These are phyloP conservation scores for Domatiomyces catenatus DNA, from an alignment of 2,329 filamentous ascomycete species.

Conservation along the genomic window DNA sequence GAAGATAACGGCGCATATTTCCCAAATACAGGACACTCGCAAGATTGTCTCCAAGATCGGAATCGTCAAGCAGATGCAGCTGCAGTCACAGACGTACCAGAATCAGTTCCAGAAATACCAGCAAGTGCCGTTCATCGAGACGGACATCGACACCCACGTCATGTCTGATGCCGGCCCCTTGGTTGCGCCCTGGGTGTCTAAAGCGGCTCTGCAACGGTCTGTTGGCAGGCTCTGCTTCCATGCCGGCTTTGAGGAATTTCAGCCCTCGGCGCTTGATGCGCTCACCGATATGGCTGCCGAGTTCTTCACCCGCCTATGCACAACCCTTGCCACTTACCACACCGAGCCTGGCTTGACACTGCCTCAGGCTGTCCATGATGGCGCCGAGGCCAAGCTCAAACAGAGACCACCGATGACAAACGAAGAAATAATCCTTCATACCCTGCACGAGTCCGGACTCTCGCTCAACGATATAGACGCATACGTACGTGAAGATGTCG, in stretches of 20 bases:
- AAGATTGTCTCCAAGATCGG: conserved; percentile 93
- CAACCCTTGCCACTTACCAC: conserved; percentile 65
- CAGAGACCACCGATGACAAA: conserved; percentile 57
- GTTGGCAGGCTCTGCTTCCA: conserved; percentile 93
- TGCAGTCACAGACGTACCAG: conserved; percentile 92
- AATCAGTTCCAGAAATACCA: conserved; percentile 98
- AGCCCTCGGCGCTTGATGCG: conserved; percentile 81
- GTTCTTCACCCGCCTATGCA: conserved; percentile 73
- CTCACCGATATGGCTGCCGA: conserved; percentile 79
- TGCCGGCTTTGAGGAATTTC: conserved; percentile 90
- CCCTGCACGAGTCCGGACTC: conserved; percentile 67
- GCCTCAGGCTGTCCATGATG: conserved; percentile 13
- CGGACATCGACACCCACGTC: conserved; percentile 76
- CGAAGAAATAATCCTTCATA: conserved; percentile 78
- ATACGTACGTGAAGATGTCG: conserved; percentile 89
- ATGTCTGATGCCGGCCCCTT: conserved; percentile 77
- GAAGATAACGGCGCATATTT: conserved; percentile 80
- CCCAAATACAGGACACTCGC: conserved; percentile 89
- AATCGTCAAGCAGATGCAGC: conserved; percentile 98
- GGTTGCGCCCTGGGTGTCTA: conserved; percentile 68
- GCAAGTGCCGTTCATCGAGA: conserved; percentile 71
- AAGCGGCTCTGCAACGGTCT: conserved; percentile 72
- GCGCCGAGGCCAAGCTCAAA: conserved; percentile 19
- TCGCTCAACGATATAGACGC: conserved; percentile 66
- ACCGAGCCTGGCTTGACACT: conserved; percentile 64